Conservation (phyloP, 2,329 filamentous ascomycete species). For the Diaporthe amygdali region DNA sequence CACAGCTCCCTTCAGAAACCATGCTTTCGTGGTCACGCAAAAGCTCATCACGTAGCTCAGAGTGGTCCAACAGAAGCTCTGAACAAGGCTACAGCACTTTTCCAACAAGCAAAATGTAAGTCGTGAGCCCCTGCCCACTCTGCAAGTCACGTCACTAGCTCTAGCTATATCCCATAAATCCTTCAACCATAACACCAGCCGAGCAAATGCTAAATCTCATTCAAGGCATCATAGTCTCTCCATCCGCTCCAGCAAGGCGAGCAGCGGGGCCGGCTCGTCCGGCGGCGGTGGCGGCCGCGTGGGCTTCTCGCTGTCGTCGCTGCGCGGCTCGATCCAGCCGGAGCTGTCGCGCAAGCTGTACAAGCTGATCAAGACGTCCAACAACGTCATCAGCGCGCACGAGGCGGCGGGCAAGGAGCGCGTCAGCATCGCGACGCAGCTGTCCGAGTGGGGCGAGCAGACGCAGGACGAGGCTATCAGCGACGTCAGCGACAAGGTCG, state of each 20-base stretch:
- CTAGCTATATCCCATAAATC: slow-evolving; percentile 8
- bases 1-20: not conserved
- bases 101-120: slow-evolving; percentile 21
- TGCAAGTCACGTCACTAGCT: not conserved
- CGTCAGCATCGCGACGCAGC: slow-evolving; percentile 81
- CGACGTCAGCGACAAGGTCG: slow-evolving; percentile 94
- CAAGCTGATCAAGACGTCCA: slow-evolving; percentile 93
- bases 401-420: slow-evolving; percentile 87
- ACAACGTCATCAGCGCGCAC: slow-evolving; percentile 83
- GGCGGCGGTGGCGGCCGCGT: slow-evolving; percentile 54
- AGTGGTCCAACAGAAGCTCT: slow-evolving; percentile 22
- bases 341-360: slow-evolving; percentile 89
- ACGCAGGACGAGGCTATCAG: slow-evolving; percentile 86
- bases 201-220: not conserved
- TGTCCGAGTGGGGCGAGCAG: slow-evolving; percentile 95
- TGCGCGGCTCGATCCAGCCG: slow-evolving; percentile 84
- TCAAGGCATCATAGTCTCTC: slow-evolving; percentile 76
- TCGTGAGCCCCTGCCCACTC: not conserved
- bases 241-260: slow-evolving; percentile 66
- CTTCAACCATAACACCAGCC: not conserved
- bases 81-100: slow-evolving; percentile 1
- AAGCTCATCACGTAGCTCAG: slow-evolving; percentile 26
- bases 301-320: slow-evolving; percentile 83
- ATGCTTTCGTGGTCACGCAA: slow-evolving; percentile 24
- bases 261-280: slow-evolving; percentile 41